phyloP scores from a whole-genome alignment of 73 alveolate genomes.

The Uronychia setigera region DNA sequence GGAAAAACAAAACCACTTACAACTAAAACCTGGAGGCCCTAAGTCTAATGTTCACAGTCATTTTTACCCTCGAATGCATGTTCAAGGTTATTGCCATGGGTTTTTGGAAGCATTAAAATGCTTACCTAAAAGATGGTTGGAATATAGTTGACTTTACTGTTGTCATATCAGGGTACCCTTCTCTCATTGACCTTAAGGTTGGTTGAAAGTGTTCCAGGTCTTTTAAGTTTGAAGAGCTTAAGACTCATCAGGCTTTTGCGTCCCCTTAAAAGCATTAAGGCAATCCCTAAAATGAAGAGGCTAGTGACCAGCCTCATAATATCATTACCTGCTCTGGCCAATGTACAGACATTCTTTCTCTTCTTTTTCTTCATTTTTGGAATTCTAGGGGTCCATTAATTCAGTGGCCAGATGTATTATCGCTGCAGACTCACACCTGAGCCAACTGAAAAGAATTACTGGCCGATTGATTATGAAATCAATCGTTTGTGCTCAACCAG shows the following conservation, averaged over 20 bases:
- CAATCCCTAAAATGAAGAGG: constrained; percentile 40
- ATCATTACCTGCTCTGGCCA: constrained; percentile 34
- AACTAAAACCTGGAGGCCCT: constrained; percentile 9
- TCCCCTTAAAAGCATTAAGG: constrained; percentile 42
- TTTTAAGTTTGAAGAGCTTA: constrained; percentile 18
- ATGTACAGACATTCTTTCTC: constrained; percentile 27
- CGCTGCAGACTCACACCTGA: constrained; percentile 20
- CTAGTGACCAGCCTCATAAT: constrained; percentile 23
- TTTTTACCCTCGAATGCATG: constrained; percentile 49
- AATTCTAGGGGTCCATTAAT: constrained; percentile 45
- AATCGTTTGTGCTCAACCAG: too few relatives aligned
- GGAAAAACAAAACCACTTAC: not conserved
- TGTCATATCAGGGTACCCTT: constrained; percentile 47
- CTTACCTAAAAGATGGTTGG: constrained; percentile 79
- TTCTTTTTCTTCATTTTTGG: constrained; percentile 41
- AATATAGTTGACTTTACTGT: constrained; percentile 51
- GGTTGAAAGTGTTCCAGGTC: constrained; percentile 8
- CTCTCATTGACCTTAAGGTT: too few relatives aligned
- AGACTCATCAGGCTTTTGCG: constrained; percentile 35
- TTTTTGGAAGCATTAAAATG: constrained; percentile 17
- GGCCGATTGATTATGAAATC: too few relatives aligned
- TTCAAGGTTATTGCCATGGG: constrained; percentile 70
- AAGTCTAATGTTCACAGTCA: constrained; percentile 38
- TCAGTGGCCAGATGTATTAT: constrained; percentile 19
- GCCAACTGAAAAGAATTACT: too few relatives aligned